A percentile compares a stretch with the other conserved stretches of the same genome.
Evolutionary conservation across 805 yeast species (phyloP).

Genomic region (Candida golubevii): DNA sequence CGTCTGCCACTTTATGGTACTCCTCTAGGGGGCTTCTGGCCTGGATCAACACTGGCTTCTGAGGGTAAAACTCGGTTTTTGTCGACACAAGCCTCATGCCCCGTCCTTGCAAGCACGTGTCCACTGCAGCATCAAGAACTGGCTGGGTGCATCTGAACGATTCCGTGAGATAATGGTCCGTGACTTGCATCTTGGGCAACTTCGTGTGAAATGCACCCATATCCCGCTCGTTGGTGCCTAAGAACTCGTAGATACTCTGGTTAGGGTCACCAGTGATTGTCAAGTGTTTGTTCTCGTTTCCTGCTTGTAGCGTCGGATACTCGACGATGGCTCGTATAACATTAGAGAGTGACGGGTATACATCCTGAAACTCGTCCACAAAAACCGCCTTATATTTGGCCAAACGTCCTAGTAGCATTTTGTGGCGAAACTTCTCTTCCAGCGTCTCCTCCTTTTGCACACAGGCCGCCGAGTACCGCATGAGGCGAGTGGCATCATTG

Average conservation of each 20-base stretch:
- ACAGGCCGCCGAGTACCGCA: conserved; percentile 16
- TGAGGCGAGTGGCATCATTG: conserved; percentile 25
- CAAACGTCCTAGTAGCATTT: conserved; percentile 13
- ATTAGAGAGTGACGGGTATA: conserved; percentile 47
- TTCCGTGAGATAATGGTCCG: conserved; percentile 40
- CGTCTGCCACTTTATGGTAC: conserved; percentile 10
- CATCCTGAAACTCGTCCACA: conserved; percentile 75
- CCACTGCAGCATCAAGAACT: conserved; percentile 42
- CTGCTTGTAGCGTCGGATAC: conserved; percentile 25
- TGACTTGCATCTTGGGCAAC: conserved; percentile 19
- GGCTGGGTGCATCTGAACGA: conserved; percentile 63
- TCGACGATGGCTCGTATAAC: conserved; percentile 38
- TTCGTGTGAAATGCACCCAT: conserved; percentile 22
- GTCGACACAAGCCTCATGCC: conserved; percentile 3
- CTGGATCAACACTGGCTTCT: conserved; percentile 10
- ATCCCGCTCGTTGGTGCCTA: conserved; percentile 46
- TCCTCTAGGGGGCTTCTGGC: conserved; percentile 5
- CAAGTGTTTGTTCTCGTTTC: conserved; percentile 42
- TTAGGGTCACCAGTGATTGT: conserved; percentile 68
- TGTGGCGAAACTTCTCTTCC: neutral
- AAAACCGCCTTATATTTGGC: conserved; percentile 36
- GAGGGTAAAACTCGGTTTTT: neutral
- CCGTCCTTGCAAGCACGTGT: conserved; percentile 9
- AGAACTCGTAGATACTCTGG: conserved; percentile 66
- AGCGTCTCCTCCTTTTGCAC: neutral